Evolutionary conservation across 1,284 basidiomycete genomes (phyloP).

Genomic region (Leccinum fallax): DNA sequence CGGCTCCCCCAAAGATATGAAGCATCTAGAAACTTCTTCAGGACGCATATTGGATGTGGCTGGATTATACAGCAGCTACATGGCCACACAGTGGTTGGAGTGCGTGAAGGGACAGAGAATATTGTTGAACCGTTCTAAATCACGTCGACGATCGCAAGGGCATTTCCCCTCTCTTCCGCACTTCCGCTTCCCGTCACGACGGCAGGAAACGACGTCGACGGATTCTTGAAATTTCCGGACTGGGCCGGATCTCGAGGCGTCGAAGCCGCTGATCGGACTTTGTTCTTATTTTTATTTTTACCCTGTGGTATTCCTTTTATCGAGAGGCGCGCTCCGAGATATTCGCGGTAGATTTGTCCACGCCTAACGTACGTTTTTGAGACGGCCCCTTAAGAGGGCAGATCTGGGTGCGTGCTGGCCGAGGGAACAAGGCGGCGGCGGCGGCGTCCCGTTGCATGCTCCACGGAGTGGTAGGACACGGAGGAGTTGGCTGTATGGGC

Average conservation of each 20-base stretch:
- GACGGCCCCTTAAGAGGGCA: neutral
- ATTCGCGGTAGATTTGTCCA: conserved; percentile 25
- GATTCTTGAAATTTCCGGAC: conserved; percentile 26
- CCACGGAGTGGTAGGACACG: neutral
- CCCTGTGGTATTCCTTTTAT: conserved; percentile 9
- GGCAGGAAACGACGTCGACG: neutral
- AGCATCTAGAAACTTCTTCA: neutral
- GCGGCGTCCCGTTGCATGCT: too few species aligned
- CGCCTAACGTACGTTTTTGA: conserved; percentile 4
- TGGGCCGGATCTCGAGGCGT: conserved; percentile 22
- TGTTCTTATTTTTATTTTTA: conserved; percentile 3
- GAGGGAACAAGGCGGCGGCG: conserved; percentile 12
- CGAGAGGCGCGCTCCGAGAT: conserved; percentile 22
- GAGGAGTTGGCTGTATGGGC: neutral
- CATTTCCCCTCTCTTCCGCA: conserved; percentile 2
- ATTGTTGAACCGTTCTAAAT: neutral
- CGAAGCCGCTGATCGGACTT: conserved; percentile 30
- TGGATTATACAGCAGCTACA: neutral
- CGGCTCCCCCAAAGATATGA: neutral
- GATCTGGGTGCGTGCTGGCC: conserved; percentile 3
- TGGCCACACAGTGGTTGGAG: neutral
- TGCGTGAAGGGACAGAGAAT: neutral
- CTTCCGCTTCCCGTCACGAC: conserved; percentile 4
- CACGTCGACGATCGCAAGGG: conserved; percentile 10
- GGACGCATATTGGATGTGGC: neutral